Evolutionary conservation across 306 rosid species (phyloP), one percentile per base, ranked within the genome.

Genomic region (Fragaria iinumae): DNA sequence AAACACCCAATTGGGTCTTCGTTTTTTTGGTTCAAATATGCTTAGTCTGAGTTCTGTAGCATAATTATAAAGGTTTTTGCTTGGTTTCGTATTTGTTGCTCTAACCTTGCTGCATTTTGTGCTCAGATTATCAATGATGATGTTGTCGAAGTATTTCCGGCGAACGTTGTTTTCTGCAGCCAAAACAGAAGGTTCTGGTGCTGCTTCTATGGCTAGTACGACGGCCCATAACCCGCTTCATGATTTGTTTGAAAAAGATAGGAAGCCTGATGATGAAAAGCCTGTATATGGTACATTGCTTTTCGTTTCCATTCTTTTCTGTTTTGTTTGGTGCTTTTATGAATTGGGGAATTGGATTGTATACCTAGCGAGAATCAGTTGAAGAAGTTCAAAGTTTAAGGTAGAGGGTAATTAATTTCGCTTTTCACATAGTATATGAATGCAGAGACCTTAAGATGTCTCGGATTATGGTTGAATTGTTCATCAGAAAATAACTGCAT

Each of bases 171-270:
- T 89, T 62, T 70, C 93, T 56, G 92, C 93, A 50, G 94, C 89
- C 21, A 87, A 83, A 79, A 85, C 97, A 14, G 91, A 87, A 85
- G 53, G 83, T 56, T 86, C 82, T 81, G 71, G 89, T 70, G 80
- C 93, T 7, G 84, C 85, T 16, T 79, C 89, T 66, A 76, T 87
- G 21, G 65, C 76, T 53, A 77, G 82, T 77, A 77, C 45, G 29
- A 83, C 38, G 29, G 75, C n/a, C 3, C 55, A 78, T 39, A 94
- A 94, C 73, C 97, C 97, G 59, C 97, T 94, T 55, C 83, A 89
- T 64, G 91, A 88, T 78, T 90, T 94, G 76, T 94, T 92, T 67
- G 98, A 94, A 88, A 77, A 38, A 39, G 93, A 89, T 62, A 87
- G 93, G 84, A 83, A 83, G 70, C 20, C 73, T 29, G 97, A 94